Base-by-base conservation (phyloP, 495 filamentous ascomycete genomes). In the Neurospora sp. region DNA sequence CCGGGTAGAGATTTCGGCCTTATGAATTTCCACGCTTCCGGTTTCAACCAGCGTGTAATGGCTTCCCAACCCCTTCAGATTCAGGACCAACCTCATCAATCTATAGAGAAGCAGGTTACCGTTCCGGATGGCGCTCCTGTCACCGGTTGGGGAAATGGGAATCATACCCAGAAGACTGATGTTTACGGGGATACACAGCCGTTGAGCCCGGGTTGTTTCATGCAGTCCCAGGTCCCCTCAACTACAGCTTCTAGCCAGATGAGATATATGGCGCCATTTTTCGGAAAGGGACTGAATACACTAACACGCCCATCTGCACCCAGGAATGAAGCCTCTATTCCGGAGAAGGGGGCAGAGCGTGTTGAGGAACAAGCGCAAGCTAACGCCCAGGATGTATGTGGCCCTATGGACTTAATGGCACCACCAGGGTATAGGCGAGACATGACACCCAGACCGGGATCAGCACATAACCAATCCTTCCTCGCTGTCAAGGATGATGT, bases 121-220 rank as follows among this genome's bases (percentile, higher is more conserved):
- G 8, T 61, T 61, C 27, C 27, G 53, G 53, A 61, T 61, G 0
- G 1, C 0, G 53, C 53, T 35, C 27, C 53, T 35, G 53, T 61
- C 27, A 35, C 53, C 22, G 53, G 27, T 3, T 88, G 85, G 86
- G 77, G 73, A 35, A 79, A 83, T 20, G 75, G 82, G 48, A 74
- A 83, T 31, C 82, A 82, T 48, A 82, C 83, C 20, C 81, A 81
- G 5, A 2, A n/a, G 20, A 71, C 27, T 16, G 71, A 80, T 8
- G 75, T 72, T 37, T 75, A 74, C 78, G 72, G 73, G 48, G 75
- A 71, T 68, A 75, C 78, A 38, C 74, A 86, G n/a, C 83, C 85
- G 3, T 82, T 85, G 22, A 84, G 88, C 59, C 86, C 84, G 22
- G 82, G 83, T 41, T 83, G 88, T 72, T 73, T 87, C 41, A 74